These are phyloP conservation scores for Aristolochia fimbriata DNA, from an alignment of 164 flowering plant genomes.

Conservation along the genomic window DNA sequence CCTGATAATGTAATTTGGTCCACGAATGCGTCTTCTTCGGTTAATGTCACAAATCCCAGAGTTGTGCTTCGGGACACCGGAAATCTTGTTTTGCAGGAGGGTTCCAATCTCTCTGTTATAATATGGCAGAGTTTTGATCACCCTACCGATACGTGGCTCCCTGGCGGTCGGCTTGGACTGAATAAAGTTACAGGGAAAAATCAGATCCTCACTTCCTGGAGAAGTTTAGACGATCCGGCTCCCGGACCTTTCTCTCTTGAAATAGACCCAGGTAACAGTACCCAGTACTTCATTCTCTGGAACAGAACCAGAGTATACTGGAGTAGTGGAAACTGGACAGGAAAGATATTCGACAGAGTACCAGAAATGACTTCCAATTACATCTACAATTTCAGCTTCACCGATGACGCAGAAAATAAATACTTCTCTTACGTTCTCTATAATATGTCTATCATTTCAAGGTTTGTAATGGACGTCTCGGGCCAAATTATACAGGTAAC, in stretches of 20 bases:
- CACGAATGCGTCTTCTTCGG: slow-evolving; percentile 4
- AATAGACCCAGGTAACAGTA: slow-evolving; percentile 3
- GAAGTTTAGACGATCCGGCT: slow-evolving; percentile 13
- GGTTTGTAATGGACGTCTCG: slow-evolving; percentile 11
- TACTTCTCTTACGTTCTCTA: slow-evolving; percentile 12
- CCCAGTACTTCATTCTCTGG: slow-evolving; percentile 7
- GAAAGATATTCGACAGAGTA: slow-evolving; percentile 4
- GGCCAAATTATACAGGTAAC: slow-evolving; percentile 16
- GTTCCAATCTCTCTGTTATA: slow-evolving; percentile 3
- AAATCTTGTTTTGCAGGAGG: slow-evolving; percentile 20
- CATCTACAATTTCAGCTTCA: slow-evolving; percentile 11
- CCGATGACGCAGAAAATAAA: slow-evolving; percentile 1
- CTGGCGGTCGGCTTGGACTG: slow-evolving; percentile 8
- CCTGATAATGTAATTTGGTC: slow-evolving; percentile 8
- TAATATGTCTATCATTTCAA: slow-evolving; percentile 3
- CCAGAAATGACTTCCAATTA: slow-evolving; percentile 15
- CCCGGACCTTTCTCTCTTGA: slow-evolving; percentile 11
- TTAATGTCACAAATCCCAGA: slow-evolving; percentile 1
- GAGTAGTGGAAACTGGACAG: slow-evolving; percentile 14
- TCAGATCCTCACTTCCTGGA: slow-evolving; percentile 11
- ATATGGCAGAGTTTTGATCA: slow-evolving; percentile 14
- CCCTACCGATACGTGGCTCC: slow-evolving; percentile 15
- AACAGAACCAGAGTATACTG: slow-evolving; percentile 9
- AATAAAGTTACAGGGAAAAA: slow-evolving; percentile 3
- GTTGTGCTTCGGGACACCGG: slow-evolving; percentile 15